Evolutionary conservation across 2,329 filamentous ascomycete genomes (phyloP).

Genomic region (Tricladium varicosporioides): DNA sequence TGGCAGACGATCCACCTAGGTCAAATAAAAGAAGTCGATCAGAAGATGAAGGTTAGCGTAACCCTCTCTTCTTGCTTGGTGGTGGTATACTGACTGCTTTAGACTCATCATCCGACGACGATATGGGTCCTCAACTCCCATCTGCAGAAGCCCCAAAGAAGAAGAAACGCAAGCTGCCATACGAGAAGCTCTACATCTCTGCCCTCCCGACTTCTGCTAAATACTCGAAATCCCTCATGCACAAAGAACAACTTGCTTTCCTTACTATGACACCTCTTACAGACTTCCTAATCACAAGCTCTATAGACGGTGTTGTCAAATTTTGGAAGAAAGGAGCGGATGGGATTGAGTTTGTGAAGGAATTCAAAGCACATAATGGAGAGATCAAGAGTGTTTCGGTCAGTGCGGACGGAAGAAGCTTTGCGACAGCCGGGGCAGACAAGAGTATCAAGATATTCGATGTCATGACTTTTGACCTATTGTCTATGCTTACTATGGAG

Average conservation of each 20-base stretch:
- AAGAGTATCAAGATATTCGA: conserved; percentile 79
- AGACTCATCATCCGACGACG: conserved; percentile 73
- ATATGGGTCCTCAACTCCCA: conserved; percentile 89
- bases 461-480: conserved; percentile 81
- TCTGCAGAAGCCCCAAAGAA: conserved; percentile 78
- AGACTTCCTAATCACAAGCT: conserved; percentile 94
- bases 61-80: conserved; percentile 1
- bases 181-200: conserved; percentile 92
- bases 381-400: conserved; percentile 82
- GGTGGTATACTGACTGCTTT: conserved; percentile 2
- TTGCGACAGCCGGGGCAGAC: conserved; percentile 82
- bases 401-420: conserved; percentile 88
- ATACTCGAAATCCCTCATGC: conserved; percentile 97
- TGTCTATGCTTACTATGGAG: conserved; percentile 78
- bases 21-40: conserved; percentile 56
- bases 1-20: conserved; percentile 36
- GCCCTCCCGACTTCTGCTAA: conserved; percentile 77
- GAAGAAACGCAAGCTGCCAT: conserved; percentile 85
- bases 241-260: conserved; percentile 90
- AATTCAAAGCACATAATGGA: conserved; percentile 87
- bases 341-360: conserved; percentile 96
- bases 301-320: conserved; percentile 93
- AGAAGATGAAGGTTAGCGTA: conserved; percentile 38
- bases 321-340: conserved; percentile 97
- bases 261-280: conserved; percentile 85